phyloP scores from a whole-genome alignment of 2,329 filamentous ascomycete species.

The Hansfordia pulvinata region DNA sequence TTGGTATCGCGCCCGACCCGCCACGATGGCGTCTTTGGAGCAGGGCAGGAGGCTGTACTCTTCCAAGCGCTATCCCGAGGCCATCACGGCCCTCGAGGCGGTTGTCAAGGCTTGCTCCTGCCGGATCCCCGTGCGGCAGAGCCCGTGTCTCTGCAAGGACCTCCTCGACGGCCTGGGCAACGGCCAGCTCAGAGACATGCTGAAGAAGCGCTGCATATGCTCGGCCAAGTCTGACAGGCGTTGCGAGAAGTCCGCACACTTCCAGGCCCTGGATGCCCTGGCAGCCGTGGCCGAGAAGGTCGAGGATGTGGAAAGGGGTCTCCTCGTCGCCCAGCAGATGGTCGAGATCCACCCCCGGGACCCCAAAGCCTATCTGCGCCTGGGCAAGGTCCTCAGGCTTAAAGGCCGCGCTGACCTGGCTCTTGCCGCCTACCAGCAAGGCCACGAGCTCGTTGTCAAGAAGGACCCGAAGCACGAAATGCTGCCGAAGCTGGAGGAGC shows the following conservation, averaged over 20 bases:
- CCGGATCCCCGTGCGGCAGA: conserved; percentile 5
- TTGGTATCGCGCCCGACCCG: background rate
- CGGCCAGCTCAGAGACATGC: conserved; percentile 7
- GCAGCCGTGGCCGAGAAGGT: conserved; percentile 10
- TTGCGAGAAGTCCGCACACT: conserved; percentile 10
- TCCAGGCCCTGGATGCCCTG: conserved; percentile 12
- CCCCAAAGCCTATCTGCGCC: conserved; percentile 13
- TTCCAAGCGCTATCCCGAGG: conserved; percentile 1
- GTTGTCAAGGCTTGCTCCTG: conserved; percentile 9
- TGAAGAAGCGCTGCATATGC: conserved; percentile 11
- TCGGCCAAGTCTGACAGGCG: conserved; percentile 9
- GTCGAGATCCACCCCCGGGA: conserved; percentile 13
- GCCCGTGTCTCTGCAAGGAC: conserved; percentile 7
- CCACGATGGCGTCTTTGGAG: conserved; percentile 1
- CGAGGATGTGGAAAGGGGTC: conserved; percentile 1
- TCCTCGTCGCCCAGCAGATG: conserved; percentile 11
- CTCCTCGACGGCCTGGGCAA: conserved; percentile 9
- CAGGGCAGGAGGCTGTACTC: conserved; percentile 4
- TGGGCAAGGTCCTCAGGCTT: conserved; percentile 13
- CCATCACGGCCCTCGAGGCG: conserved; percentile 4
- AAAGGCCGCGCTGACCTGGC: conserved; percentile 7
- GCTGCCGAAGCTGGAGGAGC: conserved; percentile 6
- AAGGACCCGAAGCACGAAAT: conserved; percentile 10
- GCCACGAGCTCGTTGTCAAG: conserved; percentile 11
- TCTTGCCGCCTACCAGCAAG: conserved; percentile 10